phyloP scores from a whole-genome alignment of 257 asterid species.

The Solanum bulbocastanum region DNA sequence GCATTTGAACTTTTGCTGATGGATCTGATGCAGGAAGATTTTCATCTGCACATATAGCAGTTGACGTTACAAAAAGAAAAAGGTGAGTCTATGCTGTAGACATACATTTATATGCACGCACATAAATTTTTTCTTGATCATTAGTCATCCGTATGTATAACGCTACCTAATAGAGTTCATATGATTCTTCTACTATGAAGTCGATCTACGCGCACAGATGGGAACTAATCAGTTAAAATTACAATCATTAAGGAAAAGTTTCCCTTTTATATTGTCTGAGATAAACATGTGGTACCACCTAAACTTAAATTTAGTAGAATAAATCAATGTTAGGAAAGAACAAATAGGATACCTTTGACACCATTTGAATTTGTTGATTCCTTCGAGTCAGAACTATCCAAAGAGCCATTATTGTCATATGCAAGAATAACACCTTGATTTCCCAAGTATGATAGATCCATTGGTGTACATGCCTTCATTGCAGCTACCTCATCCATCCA shows the following conservation, averaged over 20 bases:
- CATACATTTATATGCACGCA: not conserved
- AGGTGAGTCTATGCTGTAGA: not conserved
- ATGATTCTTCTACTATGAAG: not conserved
- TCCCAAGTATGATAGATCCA: slow-evolving; percentile 42
- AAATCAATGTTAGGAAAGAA: not conserved
- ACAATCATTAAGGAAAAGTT: not conserved
- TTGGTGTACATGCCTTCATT: slow-evolving; percentile 48
- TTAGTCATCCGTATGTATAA: not conserved
- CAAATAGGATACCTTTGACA: slow-evolving; percentile 32
- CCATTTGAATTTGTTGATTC: slow-evolving; percentile 29
- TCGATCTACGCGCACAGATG: not conserved
- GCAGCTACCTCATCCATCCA: slow-evolving; percentile 91
- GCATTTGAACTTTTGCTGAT: slow-evolving; percentile 37
- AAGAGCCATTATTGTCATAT: slow-evolving; percentile 36
- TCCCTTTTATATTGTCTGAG: not conserved
- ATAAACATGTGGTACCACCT: not conserved
- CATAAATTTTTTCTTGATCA: not conserved
- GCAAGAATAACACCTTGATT: slow-evolving; percentile 54
- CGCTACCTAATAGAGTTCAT: not conserved
- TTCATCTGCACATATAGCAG: slow-evolving; percentile 27
- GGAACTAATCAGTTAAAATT: not conserved
- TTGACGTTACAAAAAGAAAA: not conserved
- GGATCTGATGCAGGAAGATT: slow-evolving; percentile 27
- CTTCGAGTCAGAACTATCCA: slow-evolving; percentile 31
- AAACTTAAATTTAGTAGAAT: not conserved